A percentile compares a stretch with the other conserved stretches of the same genome.
phyloP scores from a whole-genome alignment of 371 early-diverging fungal genomes.

The Sporodiniella umbellata region DNA sequence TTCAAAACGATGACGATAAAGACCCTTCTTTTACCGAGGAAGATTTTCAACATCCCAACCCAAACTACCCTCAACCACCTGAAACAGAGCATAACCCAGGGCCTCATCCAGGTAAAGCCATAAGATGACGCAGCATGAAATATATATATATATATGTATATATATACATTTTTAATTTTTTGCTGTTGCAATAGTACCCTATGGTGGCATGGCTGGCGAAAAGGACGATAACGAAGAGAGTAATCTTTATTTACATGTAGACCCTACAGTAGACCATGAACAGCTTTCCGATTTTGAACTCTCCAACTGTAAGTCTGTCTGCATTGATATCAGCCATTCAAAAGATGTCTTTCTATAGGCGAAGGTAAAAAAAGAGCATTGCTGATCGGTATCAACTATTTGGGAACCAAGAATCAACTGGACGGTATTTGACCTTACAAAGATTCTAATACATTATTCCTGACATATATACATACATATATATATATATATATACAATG shows the following conservation, averaged over 20 bases:
- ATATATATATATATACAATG: background rate
- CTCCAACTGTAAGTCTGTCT: slow-evolving; percentile 72
- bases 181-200: slow-evolving; percentile 25
- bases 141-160: too few relatives aligned
- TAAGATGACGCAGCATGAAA: too few relatives aligned
- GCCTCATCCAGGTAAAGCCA: slow-evolving; percentile 21
- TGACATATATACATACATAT: too few relatives aligned
- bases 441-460: too few relatives aligned
- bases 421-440: too few relatives aligned
- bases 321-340: too few relatives aligned
- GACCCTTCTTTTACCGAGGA: slow-evolving; percentile 14
- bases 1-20: slow-evolving; percentile 6
- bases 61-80: slow-evolving; percentile 30
- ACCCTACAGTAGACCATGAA: slow-evolving; percentile 24
- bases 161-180: too few relatives aligned
- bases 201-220: slow-evolving; percentile 16
- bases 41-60: slow-evolving; percentile 14
- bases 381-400: slow-evolving; percentile 92
- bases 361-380: slow-evolving; percentile 77
- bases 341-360: slow-evolving; percentile 32
- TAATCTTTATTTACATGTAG: slow-evolving; percentile 31
- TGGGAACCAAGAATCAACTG: slow-evolving; percentile 62
- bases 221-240: slow-evolving; percentile 8
- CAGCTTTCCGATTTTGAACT: slow-evolving; percentile 46
- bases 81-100: slow-evolving; percentile 25